A percentile compares a stretch with the other conserved stretches of the same genome.
Conservation (phyloP, 192 early-diverging fungal genomes). For the Entomortierella chlamydospora region DNA sequence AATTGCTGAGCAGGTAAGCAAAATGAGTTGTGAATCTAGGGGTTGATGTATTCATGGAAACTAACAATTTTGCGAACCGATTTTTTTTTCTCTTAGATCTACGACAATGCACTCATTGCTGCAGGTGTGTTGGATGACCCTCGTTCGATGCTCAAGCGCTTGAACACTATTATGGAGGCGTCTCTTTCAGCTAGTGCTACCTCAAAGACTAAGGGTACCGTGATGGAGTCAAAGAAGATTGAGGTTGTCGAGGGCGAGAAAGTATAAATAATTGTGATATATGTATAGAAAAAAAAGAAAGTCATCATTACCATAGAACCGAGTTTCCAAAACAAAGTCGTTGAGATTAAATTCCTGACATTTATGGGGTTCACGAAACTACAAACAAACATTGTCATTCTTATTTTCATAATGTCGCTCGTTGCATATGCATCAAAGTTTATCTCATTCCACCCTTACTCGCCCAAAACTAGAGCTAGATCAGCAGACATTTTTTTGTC, state of each 20-base stretch:
- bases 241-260: slow-evolving; percentile 53
- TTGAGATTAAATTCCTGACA: no score
- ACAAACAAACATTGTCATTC: no score
- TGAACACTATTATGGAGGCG: slow-evolving; percentile 69
- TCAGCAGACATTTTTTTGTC: no score
- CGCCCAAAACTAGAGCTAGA: no score
- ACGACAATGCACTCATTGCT: slow-evolving; percentile 82
- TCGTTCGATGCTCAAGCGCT: slow-evolving; percentile 77
- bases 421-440: no score
- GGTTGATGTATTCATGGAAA: no score
- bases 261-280: slow-evolving; percentile 12
- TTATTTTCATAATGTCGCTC: no score
- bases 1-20: slow-evolving; percentile 73
- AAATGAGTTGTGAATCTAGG: neutral
- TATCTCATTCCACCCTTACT: no score
- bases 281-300: no score
- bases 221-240: slow-evolving; percentile 52
- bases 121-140: slow-evolving; percentile 85
- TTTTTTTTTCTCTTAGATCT: slow-evolving; percentile 44
- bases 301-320: no score
- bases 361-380: no score
- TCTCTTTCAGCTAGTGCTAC: slow-evolving; percentile 18
- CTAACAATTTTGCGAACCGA: neutral
- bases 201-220: slow-evolving; percentile 30
- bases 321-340: no score